Evolutionary conservation across 2,329 filamentous ascomycete species (phyloP), one percentile per base, ranked within the genome.

Genomic region (Phaeoacremonium minimum): DNA sequence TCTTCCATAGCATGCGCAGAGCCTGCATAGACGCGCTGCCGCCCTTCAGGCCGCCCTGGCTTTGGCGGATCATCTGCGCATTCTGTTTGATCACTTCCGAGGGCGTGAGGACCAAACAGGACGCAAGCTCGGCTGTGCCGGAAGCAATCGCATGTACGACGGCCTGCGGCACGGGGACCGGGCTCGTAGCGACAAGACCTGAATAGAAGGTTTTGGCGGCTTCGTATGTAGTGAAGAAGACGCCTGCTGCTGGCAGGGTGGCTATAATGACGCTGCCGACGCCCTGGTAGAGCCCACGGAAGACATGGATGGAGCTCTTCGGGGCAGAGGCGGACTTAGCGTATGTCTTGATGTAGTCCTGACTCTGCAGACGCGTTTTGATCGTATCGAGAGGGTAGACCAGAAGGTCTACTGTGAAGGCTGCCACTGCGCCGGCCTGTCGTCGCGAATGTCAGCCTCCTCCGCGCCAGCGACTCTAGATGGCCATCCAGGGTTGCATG

Each of bases 81-180:
- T 95, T 95, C 56, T 95, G 89, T 64, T 96, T 95, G 45, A 95
- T 77, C 7, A 95, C 87, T 57, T 95, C 89, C 12, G 88, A 87
- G 0, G 89, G 90, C 0, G 89, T 91, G 22, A 95, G 75, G 42
- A 95, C 86, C 15, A 88, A 71, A 55, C 90, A 95, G 5, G 87
- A 90, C 4, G 88, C 85, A 47, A 89, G 75, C 61, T 96, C 90
- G 2, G 84, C 90, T 13, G 79, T 63, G 3, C 80, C 83, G 2
- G 87, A 94, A 11, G 88, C 83, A 4, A 75, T 61, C 6, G 85
- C 75, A 55, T 95, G 84, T 37, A 89, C 74, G 8, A 88, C 46
- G 0, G 87, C 80, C 34, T 77, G 69, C 1, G 87, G 85, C 1
- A 88, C 43, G 15, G 32, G 37, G 12, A 43, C n/a, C 19, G 12